Percentiles rank a stretch among this genome's conserved stretches.
Conservation (phyloP, 2,329 filamentous ascomycete genomes). For the Blastomyces emzantsi region DNA sequence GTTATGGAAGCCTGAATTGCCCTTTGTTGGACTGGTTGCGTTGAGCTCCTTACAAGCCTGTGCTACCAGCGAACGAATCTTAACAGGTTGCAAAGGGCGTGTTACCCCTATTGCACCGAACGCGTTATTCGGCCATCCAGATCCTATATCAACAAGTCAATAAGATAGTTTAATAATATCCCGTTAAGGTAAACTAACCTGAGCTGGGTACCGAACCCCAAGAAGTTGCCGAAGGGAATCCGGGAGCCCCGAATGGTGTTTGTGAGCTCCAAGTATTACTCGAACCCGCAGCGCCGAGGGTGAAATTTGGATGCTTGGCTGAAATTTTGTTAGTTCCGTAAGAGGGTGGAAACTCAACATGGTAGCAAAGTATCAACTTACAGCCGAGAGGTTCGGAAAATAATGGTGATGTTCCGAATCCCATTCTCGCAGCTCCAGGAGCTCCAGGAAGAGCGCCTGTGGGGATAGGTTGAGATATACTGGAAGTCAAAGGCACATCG, state of each 20-base stretch:
- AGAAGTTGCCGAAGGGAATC: slow-evolving; percentile 29
- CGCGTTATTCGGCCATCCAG: slow-evolving; percentile 40
- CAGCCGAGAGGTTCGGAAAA: slow-evolving; percentile 37
- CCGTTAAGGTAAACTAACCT: slow-evolving; percentile 23
- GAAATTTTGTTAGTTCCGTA: slow-evolving; percentile 8
- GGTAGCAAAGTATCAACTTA: slow-evolving; percentile 21
- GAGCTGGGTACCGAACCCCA: slow-evolving; percentile 34
- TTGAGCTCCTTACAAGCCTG: slow-evolving; percentile 63
- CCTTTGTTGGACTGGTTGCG: slow-evolving; percentile 31
- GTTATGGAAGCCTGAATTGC: slow-evolving; percentile 58
- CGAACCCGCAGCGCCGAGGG: slow-evolving; percentile 23
- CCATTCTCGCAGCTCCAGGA: slow-evolving; percentile 34
- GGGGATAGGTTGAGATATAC: slow-evolving; percentile 36
- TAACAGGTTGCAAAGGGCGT: slow-evolving; percentile 54
- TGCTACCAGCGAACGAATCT: slow-evolving; percentile 65
- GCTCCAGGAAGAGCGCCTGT: slow-evolving; percentile 39
- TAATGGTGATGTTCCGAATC: slow-evolving; percentile 34
- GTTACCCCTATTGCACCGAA: slow-evolving; percentile 43
- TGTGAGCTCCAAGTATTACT: slow-evolving; percentile 30
- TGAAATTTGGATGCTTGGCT: slow-evolving; percentile 30
- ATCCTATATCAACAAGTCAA: slow-evolving; percentile 26
- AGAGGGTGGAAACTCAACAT: neutral
- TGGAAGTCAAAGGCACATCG: slow-evolving; percentile 55
- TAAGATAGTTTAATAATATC: slow-evolving; percentile 10
- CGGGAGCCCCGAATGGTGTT: slow-evolving; percentile 31